Evolutionary conservation across 2,329 filamentous ascomycete species (phyloP), one percentile per base, ranked within the genome.

Genomic region (Ilyonectria destructans): DNA sequence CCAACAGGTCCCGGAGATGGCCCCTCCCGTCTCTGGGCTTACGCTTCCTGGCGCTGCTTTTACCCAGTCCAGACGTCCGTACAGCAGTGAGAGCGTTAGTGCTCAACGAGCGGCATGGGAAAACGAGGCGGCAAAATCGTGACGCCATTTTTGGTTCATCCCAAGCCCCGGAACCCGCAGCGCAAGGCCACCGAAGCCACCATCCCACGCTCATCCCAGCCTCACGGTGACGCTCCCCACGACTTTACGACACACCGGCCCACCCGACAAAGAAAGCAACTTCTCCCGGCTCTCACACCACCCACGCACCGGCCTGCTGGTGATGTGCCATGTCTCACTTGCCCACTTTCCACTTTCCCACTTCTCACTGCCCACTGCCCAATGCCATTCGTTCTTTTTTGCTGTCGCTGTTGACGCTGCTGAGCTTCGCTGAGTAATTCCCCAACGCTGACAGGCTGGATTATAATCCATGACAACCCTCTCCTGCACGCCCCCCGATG

Each of bases 361-460:
- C 37, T 48, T 13, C 29, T 37, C 26, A 51, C 37, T 63, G 46
- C 71, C 58, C 59, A 46, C 64, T 58, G 55, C 66, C 62, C 61
- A 48, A 68, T 60, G 49, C 56, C 67, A 58, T 61, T 63, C 64
- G 49, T 55, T 72, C 58, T 66, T 58, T 59, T 68, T 68, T 73
- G 74, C 66, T 75, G 70, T 64, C 60, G 29, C 51, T 61, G 43
- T 67, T 63, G 61, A 56, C 48, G 37, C 49, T 63, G 69, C 71
- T 71, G 56, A 69, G 52, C 62, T 35, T 54, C 69, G 79, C 79
- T 80, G 79, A 80, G 77, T 80, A 81, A 81, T 81, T 78, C 58
- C 75, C 74, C 58, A 51, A 73, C 74, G 76, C 74, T 80, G 72
- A 81, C 74, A 81, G 79, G 79, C 71, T 75, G 64, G 37, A 51